Evolutionary conservation across 148 eudicot genomes (phyloP), one percentile per base, ranked within the genome.

Genomic region (Rhododendron vialii): DNA sequence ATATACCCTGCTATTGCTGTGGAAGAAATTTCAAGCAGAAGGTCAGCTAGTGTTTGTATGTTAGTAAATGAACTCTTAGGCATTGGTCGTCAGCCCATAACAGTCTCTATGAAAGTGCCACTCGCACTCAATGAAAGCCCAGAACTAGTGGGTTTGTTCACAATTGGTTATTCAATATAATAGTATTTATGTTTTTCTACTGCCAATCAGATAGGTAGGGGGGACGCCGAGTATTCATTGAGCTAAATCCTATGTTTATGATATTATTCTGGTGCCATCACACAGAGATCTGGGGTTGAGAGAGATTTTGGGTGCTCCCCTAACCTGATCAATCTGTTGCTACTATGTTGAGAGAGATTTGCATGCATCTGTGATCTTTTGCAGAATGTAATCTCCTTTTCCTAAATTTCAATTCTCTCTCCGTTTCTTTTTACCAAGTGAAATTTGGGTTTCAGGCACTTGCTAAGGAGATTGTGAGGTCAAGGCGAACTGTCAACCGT

Each of bases 401-500:
- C 38, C 24, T 18, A 2, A 7, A 76, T 36, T 18, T 38, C 47
- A 71, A 36, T 30, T 35, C 20, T 74, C 22, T 74, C 0, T 14
- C 11, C 17, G 43, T 75, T 75, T 75, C 2, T 67, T 65, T 38
- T 59, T 15, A 73, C 8, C 22, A 33, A 48, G 35, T 77, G 50
- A 36, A 41, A 38, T 87, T 85, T 91, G 81, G 82, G 82, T 88
- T 57, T 86, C 93, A 97, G 99, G 88, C 95, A 82, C 99, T 97
- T 84, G 99, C 99, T 30, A 94, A 88, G 88, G 99, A 97, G 93
- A 83, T 97, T 85, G 98, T 97, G 91, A 90, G 88, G 83, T 93
- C 99, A 69, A 94, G 96, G 77, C 91, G 84, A 89, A 95, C 98
- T 84, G 99, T 97, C 87, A 97, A 97, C 89, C 99, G 98, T 45